These are phyloP conservation scores for Trichoderma virens DNA, from an alignment of 495 filamentous ascomycete genomes.

Conservation along the genomic window DNA sequence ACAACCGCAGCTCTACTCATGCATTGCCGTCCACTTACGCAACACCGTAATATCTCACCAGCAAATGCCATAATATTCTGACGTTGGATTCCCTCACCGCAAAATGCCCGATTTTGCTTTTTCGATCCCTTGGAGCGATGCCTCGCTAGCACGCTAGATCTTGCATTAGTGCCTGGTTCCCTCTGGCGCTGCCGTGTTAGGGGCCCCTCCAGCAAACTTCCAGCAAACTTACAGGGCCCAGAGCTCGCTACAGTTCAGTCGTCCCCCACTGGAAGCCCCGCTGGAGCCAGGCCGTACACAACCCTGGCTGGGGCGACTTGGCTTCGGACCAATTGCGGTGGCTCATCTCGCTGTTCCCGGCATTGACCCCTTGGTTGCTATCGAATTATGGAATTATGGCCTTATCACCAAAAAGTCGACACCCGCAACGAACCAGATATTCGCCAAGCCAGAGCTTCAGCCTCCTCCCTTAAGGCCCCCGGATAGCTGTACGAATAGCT, in stretches of 20 bases:
- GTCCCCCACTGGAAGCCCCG: background rate
- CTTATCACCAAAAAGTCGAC: background rate
- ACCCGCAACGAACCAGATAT: background rate
- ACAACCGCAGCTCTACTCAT: too few species aligned
- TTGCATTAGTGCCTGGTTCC: background rate
- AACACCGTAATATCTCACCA: too few species aligned
- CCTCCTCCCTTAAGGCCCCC: too few species aligned
- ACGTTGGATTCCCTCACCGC: too few species aligned
- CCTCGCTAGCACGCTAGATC: background rate
- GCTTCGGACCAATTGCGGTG: constrained; percentile 1
- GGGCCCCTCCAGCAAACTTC: background rate
- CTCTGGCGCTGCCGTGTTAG: background rate
- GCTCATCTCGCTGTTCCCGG: constrained; percentile 1
- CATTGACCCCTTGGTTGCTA: constrained; percentile 5
- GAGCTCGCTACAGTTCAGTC: background rate
- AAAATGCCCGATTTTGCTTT: too few species aligned
- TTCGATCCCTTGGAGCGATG: background rate
- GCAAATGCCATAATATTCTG: too few species aligned
- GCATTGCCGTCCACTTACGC: too few species aligned
- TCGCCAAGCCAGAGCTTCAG: background rate
- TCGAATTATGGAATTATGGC: background rate
- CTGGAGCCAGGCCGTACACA: background rate
- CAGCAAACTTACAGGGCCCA: background rate
- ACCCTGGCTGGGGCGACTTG: background rate
- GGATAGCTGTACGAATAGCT: too few species aligned